Evolutionary conservation across 257 asterid species (phyloP).

Genomic region (Lycium barbarum): DNA sequence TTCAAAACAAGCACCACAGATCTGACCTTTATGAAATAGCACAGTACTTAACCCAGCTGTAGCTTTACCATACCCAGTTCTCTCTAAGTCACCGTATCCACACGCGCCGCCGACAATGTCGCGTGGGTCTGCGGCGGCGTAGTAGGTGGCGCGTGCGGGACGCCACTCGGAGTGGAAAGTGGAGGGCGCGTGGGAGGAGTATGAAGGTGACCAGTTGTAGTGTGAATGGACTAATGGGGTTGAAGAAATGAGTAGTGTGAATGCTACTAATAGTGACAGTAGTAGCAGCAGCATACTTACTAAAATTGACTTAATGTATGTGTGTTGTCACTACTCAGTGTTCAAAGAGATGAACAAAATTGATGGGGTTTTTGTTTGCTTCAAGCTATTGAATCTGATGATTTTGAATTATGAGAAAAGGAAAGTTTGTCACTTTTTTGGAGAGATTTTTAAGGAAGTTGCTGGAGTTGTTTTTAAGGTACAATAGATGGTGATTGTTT

Average conservation of each 20-base stretch:
- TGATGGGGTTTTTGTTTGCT: background rate
- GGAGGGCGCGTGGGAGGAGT: constrained; percentile 48
- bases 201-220: constrained; percentile 61
- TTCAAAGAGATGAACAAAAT: no score
- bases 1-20: constrained; percentile 96
- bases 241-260: constrained; percentile 39
- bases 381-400: background rate
- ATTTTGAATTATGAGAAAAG: background rate
- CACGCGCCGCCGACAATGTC: constrained; percentile 94
- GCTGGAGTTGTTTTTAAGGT: no score
- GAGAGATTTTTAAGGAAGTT: background rate
- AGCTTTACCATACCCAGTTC: constrained; percentile 85
- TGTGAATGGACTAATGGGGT: constrained; percentile 51
- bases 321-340: background rate
- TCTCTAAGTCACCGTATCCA: constrained; percentile 80
- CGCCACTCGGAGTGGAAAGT: constrained; percentile 69
- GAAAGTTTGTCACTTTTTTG: constrained; percentile 7
- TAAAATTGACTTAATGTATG: background rate
- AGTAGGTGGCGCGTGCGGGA: constrained; percentile 86
- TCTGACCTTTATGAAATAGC: constrained; percentile 86
- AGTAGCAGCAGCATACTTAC: constrained; percentile 11
- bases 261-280: constrained; percentile 34
- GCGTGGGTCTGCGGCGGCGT: constrained; percentile 73
- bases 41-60: constrained; percentile 88
- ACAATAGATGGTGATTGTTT: background rate